Base-by-base conservation (phyloP, 805 yeast genomes). In the Phaffomyces antillensis region DNA sequence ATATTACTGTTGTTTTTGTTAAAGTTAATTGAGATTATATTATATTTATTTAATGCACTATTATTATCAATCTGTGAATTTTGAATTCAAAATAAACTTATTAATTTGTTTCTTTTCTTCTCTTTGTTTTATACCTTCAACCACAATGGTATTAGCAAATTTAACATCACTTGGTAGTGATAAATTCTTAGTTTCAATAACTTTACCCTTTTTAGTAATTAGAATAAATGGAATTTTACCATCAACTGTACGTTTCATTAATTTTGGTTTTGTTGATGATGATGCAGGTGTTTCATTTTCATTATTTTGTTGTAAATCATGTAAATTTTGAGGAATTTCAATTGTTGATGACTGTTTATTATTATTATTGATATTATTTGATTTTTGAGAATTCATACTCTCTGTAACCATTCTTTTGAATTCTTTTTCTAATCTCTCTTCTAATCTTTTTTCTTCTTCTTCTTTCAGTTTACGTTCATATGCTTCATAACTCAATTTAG, bases 1-100 rank as follows among this genome's bases (percentile, higher is more conserved):
- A 91, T 64, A 84, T 93, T 34, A 88, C 98, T 1, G 77, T 84
- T 16, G 83, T 90, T 2, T 72, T 86, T 56, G 80, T 88, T 37
- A 75, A 77, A 56, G 54, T 47, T 36, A 37, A 44, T 16, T 37
- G 13, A 28, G 5, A 13, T n/a, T n/a, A n/a, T n/a, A 28, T 28
- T 28, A 11, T 28, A 11, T 10, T 8, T 28, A 10, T 26, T 12
- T 4, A 10, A 26, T 26, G 13, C 6, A 13, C 5, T 28, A 28
- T 28, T 28, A 10, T 11, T 4, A 11, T 13, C 13, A 42, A 52
- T 58, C 64, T 39, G 66, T 69, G 48, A 56, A 68, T 7, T 61
- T 56, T 20, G 63, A 49, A 43, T 62, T 63, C 42, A 75, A 55
- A 23, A 82, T 84, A 46, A 78, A 70, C 35, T 70, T 69, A 60